Conservation (phyloP, 208 protist genomes). For the Acanthamoeba quina region DNA sequence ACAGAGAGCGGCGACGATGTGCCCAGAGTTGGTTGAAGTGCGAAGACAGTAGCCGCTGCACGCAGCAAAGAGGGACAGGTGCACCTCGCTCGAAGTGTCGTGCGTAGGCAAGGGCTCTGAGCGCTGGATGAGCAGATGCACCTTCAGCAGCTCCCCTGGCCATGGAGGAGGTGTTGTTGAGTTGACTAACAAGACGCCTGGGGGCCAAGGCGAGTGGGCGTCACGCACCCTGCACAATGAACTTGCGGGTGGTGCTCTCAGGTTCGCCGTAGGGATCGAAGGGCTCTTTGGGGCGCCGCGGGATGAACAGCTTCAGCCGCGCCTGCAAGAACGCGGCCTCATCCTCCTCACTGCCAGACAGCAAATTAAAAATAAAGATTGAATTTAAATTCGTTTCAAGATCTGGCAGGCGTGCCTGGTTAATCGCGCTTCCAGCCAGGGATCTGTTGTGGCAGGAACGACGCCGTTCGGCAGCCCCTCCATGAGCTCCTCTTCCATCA, state of each 20-base stretch:
- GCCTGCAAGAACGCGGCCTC: slow-evolving; percentile 53
- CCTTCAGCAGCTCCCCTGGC: slow-evolving; percentile 42
- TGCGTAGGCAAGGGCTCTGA: not conserved
- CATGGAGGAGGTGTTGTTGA: not conserved
- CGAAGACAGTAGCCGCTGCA: not conserved
- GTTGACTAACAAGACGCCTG: not conserved
- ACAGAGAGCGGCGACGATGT: not conserved
- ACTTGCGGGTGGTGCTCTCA: slow-evolving; percentile 21
- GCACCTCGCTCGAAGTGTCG: not conserved
- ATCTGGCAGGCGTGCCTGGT: not conserved
- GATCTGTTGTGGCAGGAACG: not conserved
- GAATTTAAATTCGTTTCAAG: not conserved
- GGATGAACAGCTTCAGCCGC: slow-evolving; percentile 40
- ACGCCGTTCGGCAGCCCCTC: not conserved
- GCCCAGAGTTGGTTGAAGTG: not conserved
- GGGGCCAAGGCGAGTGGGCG: not conserved
- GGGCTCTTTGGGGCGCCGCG: slow-evolving; percentile 22
- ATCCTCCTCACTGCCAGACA: not conserved
- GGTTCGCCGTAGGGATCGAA: slow-evolving; percentile 43
- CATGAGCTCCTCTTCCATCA: slow-evolving; percentile 10
- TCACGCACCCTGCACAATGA: slow-evolving; percentile 10
- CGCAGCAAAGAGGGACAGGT: not conserved
- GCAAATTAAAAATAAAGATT: not conserved
- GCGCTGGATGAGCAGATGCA: slow-evolving; percentile 45
- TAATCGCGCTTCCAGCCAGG: slow-evolving; percentile 36